These are phyloP conservation scores for Coemansia sp. DNA, from an alignment of 192 early-diverging fungal species.

Conservation along the genomic window DNA sequence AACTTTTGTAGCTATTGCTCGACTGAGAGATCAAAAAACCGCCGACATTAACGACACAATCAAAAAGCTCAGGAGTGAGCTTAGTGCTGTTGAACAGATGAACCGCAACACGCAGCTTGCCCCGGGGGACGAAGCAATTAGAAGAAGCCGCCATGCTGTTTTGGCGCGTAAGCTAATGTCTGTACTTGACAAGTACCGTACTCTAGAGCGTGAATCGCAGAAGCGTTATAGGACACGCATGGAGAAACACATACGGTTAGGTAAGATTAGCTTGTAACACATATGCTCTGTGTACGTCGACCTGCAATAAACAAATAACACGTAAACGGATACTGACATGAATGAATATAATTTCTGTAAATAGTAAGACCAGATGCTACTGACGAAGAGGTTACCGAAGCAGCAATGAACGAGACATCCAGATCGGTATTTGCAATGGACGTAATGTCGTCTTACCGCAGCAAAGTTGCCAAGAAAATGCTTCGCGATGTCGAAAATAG, in stretches of 20 bases:
- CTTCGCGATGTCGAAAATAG: slow-evolving; percentile 49
- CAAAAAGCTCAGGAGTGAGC: slow-evolving; percentile 35
- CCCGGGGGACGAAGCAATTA: slow-evolving; percentile 44
- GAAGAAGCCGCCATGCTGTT: slow-evolving; percentile 36
- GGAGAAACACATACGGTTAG: slow-evolving; percentile 51
- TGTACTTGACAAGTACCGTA: slow-evolving; percentile 43
- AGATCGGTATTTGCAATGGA: slow-evolving; percentile 52
- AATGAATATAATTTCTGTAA: neutral
- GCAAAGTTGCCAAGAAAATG: slow-evolving; percentile 41
- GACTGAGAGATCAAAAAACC: slow-evolving; percentile 42
- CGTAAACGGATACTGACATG: too few relatives aligned
- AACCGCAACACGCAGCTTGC: slow-evolving; percentile 27
- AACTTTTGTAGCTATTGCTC: slow-evolving; percentile 34
- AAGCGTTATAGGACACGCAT: slow-evolving; percentile 41
- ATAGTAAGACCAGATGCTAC: slow-evolving; percentile 47
- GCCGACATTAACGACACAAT: slow-evolving; percentile 39
- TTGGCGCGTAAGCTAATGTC: slow-evolving; percentile 42
- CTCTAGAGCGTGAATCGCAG: slow-evolving; percentile 44
- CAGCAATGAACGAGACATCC: slow-evolving; percentile 31
- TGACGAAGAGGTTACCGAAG: slow-evolving; percentile 41
- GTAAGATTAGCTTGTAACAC: slow-evolving; percentile 11
- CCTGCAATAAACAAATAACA: too few relatives aligned
- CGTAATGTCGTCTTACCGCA: slow-evolving; percentile 45
- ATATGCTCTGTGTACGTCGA: neutral
- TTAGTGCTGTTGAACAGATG: slow-evolving; percentile 41